phyloP scores from a whole-genome alignment of 1,284 basidiomycete genomes.

The Xerocomus amazonicus region DNA sequence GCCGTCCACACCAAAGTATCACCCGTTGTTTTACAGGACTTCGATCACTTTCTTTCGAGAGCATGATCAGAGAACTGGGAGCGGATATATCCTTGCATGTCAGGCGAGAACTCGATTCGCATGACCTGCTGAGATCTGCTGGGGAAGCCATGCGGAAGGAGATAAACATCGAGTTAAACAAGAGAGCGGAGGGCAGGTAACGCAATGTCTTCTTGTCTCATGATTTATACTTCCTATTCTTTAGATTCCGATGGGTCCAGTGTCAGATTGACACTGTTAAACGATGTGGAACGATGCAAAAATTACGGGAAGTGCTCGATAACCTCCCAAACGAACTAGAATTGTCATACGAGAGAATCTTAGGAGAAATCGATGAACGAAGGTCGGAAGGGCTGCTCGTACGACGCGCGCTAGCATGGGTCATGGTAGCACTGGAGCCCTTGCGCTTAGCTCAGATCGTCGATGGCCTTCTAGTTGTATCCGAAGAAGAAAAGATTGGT shows the following conservation, averaged over 20 bases:
- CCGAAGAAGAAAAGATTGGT: neutral
- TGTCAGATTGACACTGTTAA: constrained; percentile 7
- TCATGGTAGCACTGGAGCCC: neutral
- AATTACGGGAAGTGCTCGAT: neutral
- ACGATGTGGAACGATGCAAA: neutral
- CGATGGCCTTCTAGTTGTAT: neutral
- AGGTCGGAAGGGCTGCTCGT: neutral
- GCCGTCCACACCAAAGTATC: neutral
- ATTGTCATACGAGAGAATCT: neutral
- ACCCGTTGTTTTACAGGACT: neutral
- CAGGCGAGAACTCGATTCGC: neutral
- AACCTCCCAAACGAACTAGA: neutral
- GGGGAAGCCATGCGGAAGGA: neutral
- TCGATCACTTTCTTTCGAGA: constrained; percentile 2
- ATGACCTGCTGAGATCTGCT: neutral
- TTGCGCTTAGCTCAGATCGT: neutral
- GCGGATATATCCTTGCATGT: neutral
- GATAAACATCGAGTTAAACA: neutral
- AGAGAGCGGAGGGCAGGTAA: constrained; percentile 3
- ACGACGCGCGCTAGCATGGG: constrained; percentile 1
- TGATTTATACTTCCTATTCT: neutral
- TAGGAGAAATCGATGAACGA: constrained; percentile 1
- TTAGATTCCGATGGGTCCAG: constrained; percentile 6
- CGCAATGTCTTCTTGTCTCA: neutral
- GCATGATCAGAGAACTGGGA: neutral